Base-by-base conservation (phyloP, 305 asterid genomes). In the Caryopteris hybrid region DNA sequence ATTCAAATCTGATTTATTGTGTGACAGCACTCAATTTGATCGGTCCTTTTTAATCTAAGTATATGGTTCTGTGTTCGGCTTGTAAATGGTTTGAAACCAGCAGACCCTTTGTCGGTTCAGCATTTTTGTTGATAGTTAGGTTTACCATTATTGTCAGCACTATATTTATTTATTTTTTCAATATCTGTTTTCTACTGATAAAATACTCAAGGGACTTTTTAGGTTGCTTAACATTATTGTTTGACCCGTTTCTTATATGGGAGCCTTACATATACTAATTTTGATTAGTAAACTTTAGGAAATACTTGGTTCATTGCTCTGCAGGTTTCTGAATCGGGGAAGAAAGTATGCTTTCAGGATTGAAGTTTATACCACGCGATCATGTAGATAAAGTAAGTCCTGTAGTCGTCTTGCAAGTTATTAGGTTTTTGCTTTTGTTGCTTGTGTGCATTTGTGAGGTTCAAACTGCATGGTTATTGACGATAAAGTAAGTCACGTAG, bases 331-430 rank as follows among this genome's bases (percentile, higher is more conserved):
- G 52, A 16, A 47, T 18, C 34, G 2, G 8, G 70, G 67, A 33
- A 62, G 78, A 41, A 54, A 77, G 38, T 42, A 93, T 90, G 95
- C 84, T 93, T 62, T 88, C 95, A 10, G 96, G 94, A 51, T 67
- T 90, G 76, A 93, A 90, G 81, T 84, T 90, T 68, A 78, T 93
- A 66, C 85, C 97, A 0, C 88, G 96, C 59, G 96, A 88, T 68
- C 85, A 85, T 31, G 60, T 90, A 12, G 91, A 80, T 43, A 75
- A 81, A 71, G 96, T 90, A 77, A 80, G 80, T 54, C 51, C 54
- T 69, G 10, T 29, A 20, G 1, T 57, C 1, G 10, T 39, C 43
- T 51, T 66, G n/a, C 13, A 60, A 34, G 45, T 31, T 27, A 8
- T 20, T 54, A 3, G 59, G 12, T 62, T 61, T 13, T 13, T 47